Percentiles rank a stretch among this genome's conserved stretches.
phyloP scores from a whole-genome alignment of 1,139 yeast species.

The Suhomyces ambrosiae region DNA sequence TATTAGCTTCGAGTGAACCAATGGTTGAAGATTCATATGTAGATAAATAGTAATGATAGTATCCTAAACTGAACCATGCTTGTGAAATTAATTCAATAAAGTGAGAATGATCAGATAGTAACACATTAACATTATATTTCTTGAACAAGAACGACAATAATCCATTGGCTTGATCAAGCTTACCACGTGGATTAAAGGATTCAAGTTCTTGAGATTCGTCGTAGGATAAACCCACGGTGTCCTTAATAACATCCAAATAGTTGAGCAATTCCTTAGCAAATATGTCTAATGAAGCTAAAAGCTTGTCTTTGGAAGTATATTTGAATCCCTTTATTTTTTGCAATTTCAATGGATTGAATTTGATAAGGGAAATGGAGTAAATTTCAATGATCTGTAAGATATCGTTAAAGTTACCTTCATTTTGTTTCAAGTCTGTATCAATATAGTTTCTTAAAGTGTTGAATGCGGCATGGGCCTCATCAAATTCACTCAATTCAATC shows the following conservation, averaged over 20 bases:
- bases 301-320: conserved; percentile 26
- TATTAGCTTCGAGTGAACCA: conserved; percentile 21
- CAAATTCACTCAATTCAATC: conserved; percentile 40
- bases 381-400: conserved; percentile 40
- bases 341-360: conserved; percentile 42
- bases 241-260: conserved; percentile 30
- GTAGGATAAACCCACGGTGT: conserved; percentile 32
- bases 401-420: conserved; percentile 36
- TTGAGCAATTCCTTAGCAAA: conserved; percentile 23
- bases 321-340: conserved; percentile 27
- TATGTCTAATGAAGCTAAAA: conserved; percentile 23
- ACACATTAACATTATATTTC: conserved; percentile 38
- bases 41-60: conserved; percentile 34
- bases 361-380: conserved; percentile 36
- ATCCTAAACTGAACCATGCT: conserved; percentile 46
- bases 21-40: conserved; percentile 30
- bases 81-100: conserved; percentile 36
- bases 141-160: conserved; percentile 40
- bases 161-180: conserved; percentile 2
- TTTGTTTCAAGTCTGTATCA: conserved; percentile 38
- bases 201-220: conserved; percentile 9
- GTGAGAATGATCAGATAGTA: conserved; percentile 32
- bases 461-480: conserved; percentile 49
- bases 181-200: conserved; percentile 9
- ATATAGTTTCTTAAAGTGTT: conserved; percentile 39